A percentile compares a stretch with the other conserved stretches of the same genome.
phyloP scores from a whole-genome alignment of 495 filamentous ascomycete species.

The Pyrenula aspistea region DNA sequence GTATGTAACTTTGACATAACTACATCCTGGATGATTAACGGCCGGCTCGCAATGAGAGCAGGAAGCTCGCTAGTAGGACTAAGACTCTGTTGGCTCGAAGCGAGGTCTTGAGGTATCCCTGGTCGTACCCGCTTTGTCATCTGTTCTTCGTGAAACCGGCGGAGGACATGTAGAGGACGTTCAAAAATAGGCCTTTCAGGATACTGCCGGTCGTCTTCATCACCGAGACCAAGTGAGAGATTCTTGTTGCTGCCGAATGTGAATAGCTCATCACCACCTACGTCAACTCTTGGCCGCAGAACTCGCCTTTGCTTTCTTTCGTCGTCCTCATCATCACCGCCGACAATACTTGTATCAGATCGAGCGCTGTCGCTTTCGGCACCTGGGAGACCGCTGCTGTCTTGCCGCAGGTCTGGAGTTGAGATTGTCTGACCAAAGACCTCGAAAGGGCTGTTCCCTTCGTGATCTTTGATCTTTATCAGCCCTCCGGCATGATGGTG shows the following conservation, averaged over 20 bases:
- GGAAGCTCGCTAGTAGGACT: slow-evolving; percentile 37
- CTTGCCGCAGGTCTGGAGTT: slow-evolving; percentile 33
- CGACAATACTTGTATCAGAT: slow-evolving; percentile 23
- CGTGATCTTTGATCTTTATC: slow-evolving; percentile 90
- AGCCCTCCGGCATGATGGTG: slow-evolving; percentile 44
- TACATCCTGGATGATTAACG: slow-evolving; percentile 62
- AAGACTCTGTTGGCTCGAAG: not conserved
- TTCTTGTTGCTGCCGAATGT: slow-evolving; percentile 95
- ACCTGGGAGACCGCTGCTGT: not conserved
- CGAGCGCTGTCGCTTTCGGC: slow-evolving; percentile 10
- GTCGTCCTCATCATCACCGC: slow-evolving; percentile 23
- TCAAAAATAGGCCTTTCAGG: slow-evolving; percentile 71
- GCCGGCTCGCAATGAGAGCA: slow-evolving; percentile 51
- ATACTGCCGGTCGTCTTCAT: slow-evolving; percentile 86
- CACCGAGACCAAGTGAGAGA: slow-evolving; percentile 77
- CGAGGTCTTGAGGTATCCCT: slow-evolving; percentile 7
- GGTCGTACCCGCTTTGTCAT: slow-evolving; percentile 10
- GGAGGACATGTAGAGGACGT: slow-evolving; percentile 69
- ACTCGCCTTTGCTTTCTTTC: slow-evolving; percentile 9
- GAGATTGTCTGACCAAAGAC: slow-evolving; percentile 76
- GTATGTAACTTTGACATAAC: slow-evolving; percentile 86
- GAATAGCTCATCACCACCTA: slow-evolving; percentile 74
- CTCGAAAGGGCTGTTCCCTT: slow-evolving; percentile 90
- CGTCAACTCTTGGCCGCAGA: slow-evolving; percentile 21
- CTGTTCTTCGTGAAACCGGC: slow-evolving; percentile 50